These are phyloP conservation scores for Taphrina deformans DNA, from an alignment of 1,139 yeast species.

Conservation along the genomic window DNA sequence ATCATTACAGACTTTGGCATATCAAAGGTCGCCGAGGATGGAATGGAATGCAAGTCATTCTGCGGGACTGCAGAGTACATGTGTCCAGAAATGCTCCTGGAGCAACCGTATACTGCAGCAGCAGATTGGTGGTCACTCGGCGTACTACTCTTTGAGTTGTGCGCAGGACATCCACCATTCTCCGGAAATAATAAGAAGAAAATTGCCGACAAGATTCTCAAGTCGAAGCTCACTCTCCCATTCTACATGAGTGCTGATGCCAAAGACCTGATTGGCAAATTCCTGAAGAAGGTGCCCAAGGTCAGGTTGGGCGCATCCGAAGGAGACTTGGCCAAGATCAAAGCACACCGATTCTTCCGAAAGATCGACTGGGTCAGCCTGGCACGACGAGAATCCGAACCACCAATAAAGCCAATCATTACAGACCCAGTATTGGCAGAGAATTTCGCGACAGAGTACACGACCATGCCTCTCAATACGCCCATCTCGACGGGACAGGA, in stretches of 20 bases:
- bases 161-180: constrained; percentile 92
- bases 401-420: constrained; percentile 84
- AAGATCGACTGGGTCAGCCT: constrained; percentile 73
- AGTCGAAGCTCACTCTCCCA: constrained; percentile 73
- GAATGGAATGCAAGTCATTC: constrained; percentile 70
- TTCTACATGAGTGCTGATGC: constrained; percentile 81
- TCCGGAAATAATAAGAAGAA: constrained; percentile 84
- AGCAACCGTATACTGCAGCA: constrained; percentile 77
- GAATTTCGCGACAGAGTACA: constrained; percentile 84
- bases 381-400: constrained; percentile 54
- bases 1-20: constrained; percentile 95
- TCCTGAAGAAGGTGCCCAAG: constrained; percentile 70
- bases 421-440: constrained; percentile 88
- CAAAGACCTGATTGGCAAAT: constrained; percentile 71
- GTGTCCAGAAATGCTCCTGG: constrained; percentile 91
- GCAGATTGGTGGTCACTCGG: constrained; percentile 99
- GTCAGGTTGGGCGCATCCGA: constrained; percentile 61
- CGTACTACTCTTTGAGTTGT: constrained; percentile 79
- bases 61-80: constrained; percentile 55
- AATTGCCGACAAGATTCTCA: constrained; percentile 76
- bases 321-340: constrained; percentile 65
- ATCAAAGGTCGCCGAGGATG: constrained; percentile 91
- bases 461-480: constrained; percentile 56
- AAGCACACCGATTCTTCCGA: constrained; percentile 76
- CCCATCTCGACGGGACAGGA: neutral